A percentile compares a stretch with the other conserved stretches of the same genome.
Evolutionary conservation across 768 basidiomycete genomes (phyloP).

Genomic region (Podaxis pistillaris): DNA sequence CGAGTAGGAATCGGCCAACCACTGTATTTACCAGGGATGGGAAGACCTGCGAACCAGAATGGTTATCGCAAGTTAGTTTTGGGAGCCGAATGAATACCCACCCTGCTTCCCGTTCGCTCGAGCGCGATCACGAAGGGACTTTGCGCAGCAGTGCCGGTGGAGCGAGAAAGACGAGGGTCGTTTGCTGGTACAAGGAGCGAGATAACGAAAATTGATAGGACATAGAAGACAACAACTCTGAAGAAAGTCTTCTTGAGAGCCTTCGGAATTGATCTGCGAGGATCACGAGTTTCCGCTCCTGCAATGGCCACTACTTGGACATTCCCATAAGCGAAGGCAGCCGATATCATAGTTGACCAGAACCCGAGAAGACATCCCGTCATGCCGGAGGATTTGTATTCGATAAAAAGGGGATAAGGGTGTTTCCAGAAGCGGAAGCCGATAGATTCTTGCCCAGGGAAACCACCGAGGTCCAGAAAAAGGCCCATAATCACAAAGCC

Average conservation of each 20-base stretch:
- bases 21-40: slow-evolving; percentile 51
- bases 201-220: slow-evolving; percentile 59
- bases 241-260: slow-evolving; percentile 57
- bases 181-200: slow-evolving; percentile 67
- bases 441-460: slow-evolving; percentile 40
- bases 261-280: slow-evolving; percentile 62
- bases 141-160: slow-evolving; percentile 40
- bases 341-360: slow-evolving; percentile 34
- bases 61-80: not conserved
- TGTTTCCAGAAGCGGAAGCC: slow-evolving; percentile 48
- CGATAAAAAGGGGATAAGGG: slow-evolving; percentile 27
- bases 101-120: slow-evolving; percentile 56
- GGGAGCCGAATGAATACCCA: slow-evolving; percentile 16
- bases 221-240: slow-evolving; percentile 37
- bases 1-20: slow-evolving; percentile 25
- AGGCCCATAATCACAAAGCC: slow-evolving; percentile 33
- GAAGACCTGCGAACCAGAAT: slow-evolving; percentile 21
- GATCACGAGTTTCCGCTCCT: slow-evolving; percentile 61
- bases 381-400: slow-evolving; percentile 26
- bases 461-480: slow-evolving; percentile 40
- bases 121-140: slow-evolving; percentile 80
- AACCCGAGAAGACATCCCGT: slow-evolving; percentile 54
- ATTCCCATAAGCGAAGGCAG: slow-evolving; percentile 67
- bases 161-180: slow-evolving; percentile 34
- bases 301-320: slow-evolving; percentile 45